phyloP scores from a whole-genome alignment of 2,329 filamentous ascomycete species.

The Alternaria postmessia region DNA sequence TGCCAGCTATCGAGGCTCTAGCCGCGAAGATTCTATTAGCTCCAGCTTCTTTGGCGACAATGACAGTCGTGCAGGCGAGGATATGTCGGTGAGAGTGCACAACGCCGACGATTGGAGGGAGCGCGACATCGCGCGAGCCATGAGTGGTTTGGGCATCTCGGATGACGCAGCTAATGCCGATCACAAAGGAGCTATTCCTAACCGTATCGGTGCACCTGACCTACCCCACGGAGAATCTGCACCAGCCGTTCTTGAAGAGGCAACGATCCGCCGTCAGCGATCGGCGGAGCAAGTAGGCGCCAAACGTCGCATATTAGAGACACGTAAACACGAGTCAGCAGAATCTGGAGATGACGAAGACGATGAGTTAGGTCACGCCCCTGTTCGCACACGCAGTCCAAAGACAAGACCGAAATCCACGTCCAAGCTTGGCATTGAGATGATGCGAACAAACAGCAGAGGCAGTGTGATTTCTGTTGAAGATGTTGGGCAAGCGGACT shows the following conservation, averaged over 20 bases:
- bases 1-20: constrained; percentile 79
- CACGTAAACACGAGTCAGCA: constrained; percentile 73
- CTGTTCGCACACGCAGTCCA: constrained; percentile 61
- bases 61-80: constrained; percentile 77
- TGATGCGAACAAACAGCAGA: constrained; percentile 96
- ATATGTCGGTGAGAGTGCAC: constrained; percentile 78
- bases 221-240: constrained; percentile 59
- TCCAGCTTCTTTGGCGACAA: constrained; percentile 88
- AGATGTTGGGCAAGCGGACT: constrained; percentile 50
- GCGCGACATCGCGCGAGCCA: constrained; percentile 55
- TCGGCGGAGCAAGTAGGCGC: constrained; percentile 77
- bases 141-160: constrained; percentile 78
- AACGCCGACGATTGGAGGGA: constrained; percentile 81
- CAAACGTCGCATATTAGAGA: constrained; percentile 79
- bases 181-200: constrained; percentile 38
- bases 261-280: constrained; percentile 65
- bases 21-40: constrained; percentile 86
- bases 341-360: constrained; percentile 96
- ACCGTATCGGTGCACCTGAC: constrained; percentile 47
- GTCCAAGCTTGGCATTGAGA: constrained; percentile 92
- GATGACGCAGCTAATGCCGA: constrained; percentile 63
- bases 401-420: constrained; percentile 54
- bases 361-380: constrained; percentile 77
- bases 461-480: constrained; percentile 72
- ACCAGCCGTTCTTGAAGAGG: constrained; percentile 65